Evolutionary conservation across 202 grass and related monocot genomes (phyloP), one percentile per base, ranked within the genome.

Genomic region (Digitaria exilis): DNA sequence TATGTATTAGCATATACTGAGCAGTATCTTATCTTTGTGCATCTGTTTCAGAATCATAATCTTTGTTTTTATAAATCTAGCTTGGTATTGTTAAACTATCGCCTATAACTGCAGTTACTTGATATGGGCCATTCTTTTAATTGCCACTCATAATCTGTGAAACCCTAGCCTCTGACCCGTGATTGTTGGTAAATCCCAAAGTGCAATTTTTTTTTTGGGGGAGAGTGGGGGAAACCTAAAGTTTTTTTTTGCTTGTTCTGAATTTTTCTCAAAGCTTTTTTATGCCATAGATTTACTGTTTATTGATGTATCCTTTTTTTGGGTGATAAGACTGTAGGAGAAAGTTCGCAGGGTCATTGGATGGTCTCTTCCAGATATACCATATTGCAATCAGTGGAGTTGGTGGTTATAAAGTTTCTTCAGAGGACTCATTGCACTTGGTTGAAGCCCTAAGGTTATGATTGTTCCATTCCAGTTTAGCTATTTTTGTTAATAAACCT

Each of bases 371-470:
- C 87, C 87, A 92, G 79, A 94, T 99, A 78, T 99, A 99, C 63
- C 96, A 96, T 84, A 90, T 96, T 77, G 89, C 93, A 80, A 69
- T 96, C 69, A 99, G 96, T 82, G 96, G 96, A 79, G 91, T 96
- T 80, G 96, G 91, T 75, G 96, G 93, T 82, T 99, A 94, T 76
- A 99, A 99, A 94, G 91, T 99, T 87, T 99, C 96, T 71, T 91
- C 96, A 34, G 93, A 96, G 62, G 96, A 99, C 77, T 99, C 96
- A 0, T 87, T 99, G 83, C 87, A 99, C 90, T 91, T 99, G 71
- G 91, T 99, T 94, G 96, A 99, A 99, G 96, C 93, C 73, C 87
- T 99, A 86, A 99, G 96, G 96, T 99, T 82, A 80, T 71, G 62
- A 31, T 70, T 82, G 54, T 19, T 50, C 44, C 69, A 77, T 63